These are phyloP conservation scores for Xylaria sp. DNA, from an alignment of 2,329 filamentous ascomycete species.

Conservation along the genomic window DNA sequence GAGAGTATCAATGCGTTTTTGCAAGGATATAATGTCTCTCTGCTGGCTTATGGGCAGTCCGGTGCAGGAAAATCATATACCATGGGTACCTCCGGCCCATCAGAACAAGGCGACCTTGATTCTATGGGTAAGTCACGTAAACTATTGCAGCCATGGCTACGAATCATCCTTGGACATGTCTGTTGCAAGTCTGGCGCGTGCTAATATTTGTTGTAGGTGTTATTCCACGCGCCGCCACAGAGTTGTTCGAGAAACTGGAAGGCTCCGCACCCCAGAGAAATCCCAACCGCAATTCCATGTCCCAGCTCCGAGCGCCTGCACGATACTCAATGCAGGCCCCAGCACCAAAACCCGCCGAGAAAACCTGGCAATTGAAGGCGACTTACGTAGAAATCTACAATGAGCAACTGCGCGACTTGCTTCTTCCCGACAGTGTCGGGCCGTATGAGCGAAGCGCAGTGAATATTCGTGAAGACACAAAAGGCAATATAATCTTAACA, in stretches of 20 bases:
- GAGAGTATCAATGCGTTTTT: slow-evolving; percentile 92
- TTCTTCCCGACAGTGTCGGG: slow-evolving; percentile 80
- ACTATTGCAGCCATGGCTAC: neutral
- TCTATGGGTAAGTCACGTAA: slow-evolving; percentile 76
- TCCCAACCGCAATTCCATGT: slow-evolving; percentile 73
- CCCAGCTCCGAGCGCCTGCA: slow-evolving; percentile 81
- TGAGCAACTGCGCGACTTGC: slow-evolving; percentile 90
- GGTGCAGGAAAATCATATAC: slow-evolving; percentile 98
- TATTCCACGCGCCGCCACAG: slow-evolving; percentile 88
- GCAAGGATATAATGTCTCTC: slow-evolving; percentile 98
- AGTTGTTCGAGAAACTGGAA: slow-evolving; percentile 89
- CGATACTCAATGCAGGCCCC: slow-evolving; percentile 74
- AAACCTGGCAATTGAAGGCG: slow-evolving; percentile 90
- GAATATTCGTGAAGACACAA: slow-evolving; percentile 93
- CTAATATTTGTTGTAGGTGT: slow-evolving; percentile 71
- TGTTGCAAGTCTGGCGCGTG: neutral
- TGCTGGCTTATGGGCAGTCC: slow-evolving; percentile 96
- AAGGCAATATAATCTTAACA: slow-evolving; percentile 93
- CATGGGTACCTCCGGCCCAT: slow-evolving; percentile 93
- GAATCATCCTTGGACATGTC: neutral
- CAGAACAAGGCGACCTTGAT: slow-evolving; percentile 76
- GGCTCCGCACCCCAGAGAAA: slow-evolving; percentile 53
- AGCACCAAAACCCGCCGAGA: slow-evolving; percentile 65
- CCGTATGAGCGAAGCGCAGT: slow-evolving; percentile 78
- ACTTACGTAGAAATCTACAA: slow-evolving; percentile 99